Evolutionary conservation across 352 stramenopile genomes (phyloP).

Genomic region (Phytopythium boreale): DNA sequence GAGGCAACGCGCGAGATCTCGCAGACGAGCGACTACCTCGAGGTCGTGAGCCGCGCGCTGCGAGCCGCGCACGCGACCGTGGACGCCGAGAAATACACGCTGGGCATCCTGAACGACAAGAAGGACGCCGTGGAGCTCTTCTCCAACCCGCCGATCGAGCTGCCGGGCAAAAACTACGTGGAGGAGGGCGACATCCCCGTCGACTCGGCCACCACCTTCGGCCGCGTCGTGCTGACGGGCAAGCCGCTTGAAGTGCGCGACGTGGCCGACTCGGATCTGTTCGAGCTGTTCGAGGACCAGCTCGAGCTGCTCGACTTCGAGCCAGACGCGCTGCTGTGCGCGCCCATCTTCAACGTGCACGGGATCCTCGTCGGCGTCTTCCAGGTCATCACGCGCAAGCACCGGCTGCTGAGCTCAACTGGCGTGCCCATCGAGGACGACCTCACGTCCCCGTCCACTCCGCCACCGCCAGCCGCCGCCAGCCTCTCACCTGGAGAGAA

Average conservation of each 20-base stretch:
- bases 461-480: conserved; percentile 10
- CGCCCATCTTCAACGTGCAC: conserved; percentile 64
- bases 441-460: neutral
- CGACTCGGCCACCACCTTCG: conserved; percentile 63
- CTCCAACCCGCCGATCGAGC: conserved; percentile 52
- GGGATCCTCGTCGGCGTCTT: conserved; percentile 56
- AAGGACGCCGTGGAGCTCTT: conserved; percentile 58
- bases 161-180: conserved; percentile 44
- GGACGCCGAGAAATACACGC: conserved; percentile 50
- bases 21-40: conserved; percentile 43
- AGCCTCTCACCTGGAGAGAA: conserved; percentile 36
- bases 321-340: conserved; percentile 48
- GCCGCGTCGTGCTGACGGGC: conserved; percentile 62
- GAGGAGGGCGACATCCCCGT: conserved; percentile 53
- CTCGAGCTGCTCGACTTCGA: conserved; percentile 67
- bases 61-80: conserved; percentile 47
- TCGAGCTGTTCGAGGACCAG: conserved; percentile 67
- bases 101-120: conserved; percentile 62
- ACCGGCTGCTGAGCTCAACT: conserved; percentile 9
- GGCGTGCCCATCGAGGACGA: neutral
- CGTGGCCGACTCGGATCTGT: conserved; percentile 42
- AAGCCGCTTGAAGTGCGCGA: conserved; percentile 51
- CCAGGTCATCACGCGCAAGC: conserved; percentile 52
- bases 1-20: conserved; percentile 59
- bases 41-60: conserved; percentile 56